Evolutionary conservation across 305 asterid genomes (phyloP), one percentile per base, ranked within the genome.

Genomic region (Lippia alba): DNA sequence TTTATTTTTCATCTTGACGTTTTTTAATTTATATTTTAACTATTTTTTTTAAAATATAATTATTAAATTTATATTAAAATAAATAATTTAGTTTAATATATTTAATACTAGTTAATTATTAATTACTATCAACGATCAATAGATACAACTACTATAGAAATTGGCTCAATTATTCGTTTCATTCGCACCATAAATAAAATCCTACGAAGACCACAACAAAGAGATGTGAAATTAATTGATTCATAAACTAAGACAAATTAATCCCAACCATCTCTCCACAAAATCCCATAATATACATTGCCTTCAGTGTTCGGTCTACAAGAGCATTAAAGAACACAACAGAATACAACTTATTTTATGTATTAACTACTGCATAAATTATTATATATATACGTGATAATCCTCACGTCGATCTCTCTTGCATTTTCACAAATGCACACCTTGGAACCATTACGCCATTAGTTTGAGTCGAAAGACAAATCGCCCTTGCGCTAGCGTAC

Each of bases 261-360:
- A 3, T n/a, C 18, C 18, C 19, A 17, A 40, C 18, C 34, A 12
- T 53, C 56, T 4, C 55, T 67, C 1, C 16, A 40, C 34, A 12
- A 72, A 63, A 17, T 55, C 32, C 32, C 44, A 45, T 19, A 72
- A 63, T 20, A 55, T 56, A 64, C 60, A 44, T 4, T 51, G 58
- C 32, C 12, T 9, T 9, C 10, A 4, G 15, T 55, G 4, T 9
- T 9, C 10, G 10, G 15, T 55, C 60, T 11, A 19, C 9, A n/a
- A 59, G 30, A 59, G 16, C 30, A 36, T 36, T 20, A 44, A 19
- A 6, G 12, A 41, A 41, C 15, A 11, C 60, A 55, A 10, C 11
- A 20, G 5, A 14, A 55, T 19, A 55, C 66, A 40, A 1, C 49
- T 12, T 40, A 61, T 12, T 39, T 32, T n/a, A 49, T 7, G 2